Conservation (phyloP, 306 rosid species). For the Trifolium repens region DNA sequence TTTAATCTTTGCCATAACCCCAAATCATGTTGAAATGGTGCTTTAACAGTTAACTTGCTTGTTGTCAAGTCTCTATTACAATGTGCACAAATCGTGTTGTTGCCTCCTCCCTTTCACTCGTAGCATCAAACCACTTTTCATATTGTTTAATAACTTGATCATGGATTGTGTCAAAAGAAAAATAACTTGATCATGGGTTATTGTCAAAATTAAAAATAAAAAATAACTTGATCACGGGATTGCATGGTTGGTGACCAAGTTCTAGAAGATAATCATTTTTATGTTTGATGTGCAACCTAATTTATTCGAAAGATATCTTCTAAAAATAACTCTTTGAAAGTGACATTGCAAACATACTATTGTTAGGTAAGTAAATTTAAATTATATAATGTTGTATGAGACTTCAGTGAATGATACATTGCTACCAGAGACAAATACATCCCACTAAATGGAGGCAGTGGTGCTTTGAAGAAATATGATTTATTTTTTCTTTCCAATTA, state of each 20-base stretch:
- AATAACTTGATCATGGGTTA: too few species aligned
- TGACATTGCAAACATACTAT: not conserved
- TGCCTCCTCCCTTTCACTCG: not conserved
- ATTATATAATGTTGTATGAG: not conserved
- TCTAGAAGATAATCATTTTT: not conserved
- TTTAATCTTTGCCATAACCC: too few species aligned
- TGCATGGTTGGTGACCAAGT: constrained; percentile 11
- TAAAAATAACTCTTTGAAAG: not conserved
- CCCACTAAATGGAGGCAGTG: constrained; percentile 34
- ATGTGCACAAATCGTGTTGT: not conserved
- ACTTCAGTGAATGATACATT: constrained; percentile 26
- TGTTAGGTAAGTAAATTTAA: not conserved
- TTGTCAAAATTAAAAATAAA: too few species aligned
- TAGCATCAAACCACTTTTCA: not conserved
- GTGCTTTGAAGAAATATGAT: constrained; percentile 38
- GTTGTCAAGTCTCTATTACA: not conserved
- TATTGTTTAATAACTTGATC: too few species aligned
- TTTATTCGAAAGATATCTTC: not conserved
- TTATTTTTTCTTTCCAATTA: constrained; percentile 38
- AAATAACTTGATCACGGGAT: not conserved
- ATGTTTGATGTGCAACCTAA: not conserved
- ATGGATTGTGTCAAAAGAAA: too few species aligned
- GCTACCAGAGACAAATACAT: constrained; percentile 41
- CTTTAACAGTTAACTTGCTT: not conserved
- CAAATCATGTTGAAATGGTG: too few species aligned